Conservation (phyloP, 2,329 filamentous ascomycete species). For the Fonsecaea nubica region DNA sequence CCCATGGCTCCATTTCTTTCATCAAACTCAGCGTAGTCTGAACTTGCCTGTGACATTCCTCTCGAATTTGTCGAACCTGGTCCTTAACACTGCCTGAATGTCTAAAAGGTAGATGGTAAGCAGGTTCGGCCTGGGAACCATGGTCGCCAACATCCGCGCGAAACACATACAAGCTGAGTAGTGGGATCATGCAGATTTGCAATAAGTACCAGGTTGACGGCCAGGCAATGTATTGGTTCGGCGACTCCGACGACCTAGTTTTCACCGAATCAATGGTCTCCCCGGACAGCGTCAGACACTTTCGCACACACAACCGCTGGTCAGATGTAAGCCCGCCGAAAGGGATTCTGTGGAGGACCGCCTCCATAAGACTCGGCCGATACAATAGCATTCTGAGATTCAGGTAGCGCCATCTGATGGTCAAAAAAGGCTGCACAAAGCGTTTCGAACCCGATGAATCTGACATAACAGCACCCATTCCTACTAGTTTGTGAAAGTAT, state of each 20-base stretch:
- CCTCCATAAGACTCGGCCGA: constrained; percentile 32
- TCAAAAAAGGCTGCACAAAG: constrained; percentile 30
- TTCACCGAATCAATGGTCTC: constrained; percentile 26
- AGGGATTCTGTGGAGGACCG: constrained; percentile 30
- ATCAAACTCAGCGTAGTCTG: constrained; percentile 19
- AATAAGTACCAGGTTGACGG: constrained; percentile 35
- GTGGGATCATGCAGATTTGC: constrained; percentile 36
- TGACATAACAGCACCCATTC: not conserved
- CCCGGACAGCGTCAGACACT: constrained; percentile 20
- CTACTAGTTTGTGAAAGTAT: constrained; percentile 18
- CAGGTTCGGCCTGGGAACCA: not conserved
- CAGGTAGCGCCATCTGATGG: constrained; percentile 36
- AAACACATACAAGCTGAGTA: constrained; percentile 28
- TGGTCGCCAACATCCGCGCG: constrained; percentile 9
- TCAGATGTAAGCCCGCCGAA: constrained; percentile 28
- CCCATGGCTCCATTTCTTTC: constrained; percentile 30
- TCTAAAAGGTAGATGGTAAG: constrained; percentile 8
- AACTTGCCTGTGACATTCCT: constrained; percentile 26
- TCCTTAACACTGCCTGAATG: constrained; percentile 3
- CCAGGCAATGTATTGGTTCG: constrained; percentile 34
- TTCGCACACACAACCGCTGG: constrained; percentile 29
- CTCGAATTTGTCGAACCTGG: constrained; percentile 21
- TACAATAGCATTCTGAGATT: constrained; percentile 39
- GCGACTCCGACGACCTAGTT: constrained; percentile 17
- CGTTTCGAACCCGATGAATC: not conserved